A percentile compares a stretch with the other conserved stretches of the same genome.
phyloP scores from a whole-genome alignment of 495 filamentous ascomycete species.

The Xylaria sp. region DNA sequence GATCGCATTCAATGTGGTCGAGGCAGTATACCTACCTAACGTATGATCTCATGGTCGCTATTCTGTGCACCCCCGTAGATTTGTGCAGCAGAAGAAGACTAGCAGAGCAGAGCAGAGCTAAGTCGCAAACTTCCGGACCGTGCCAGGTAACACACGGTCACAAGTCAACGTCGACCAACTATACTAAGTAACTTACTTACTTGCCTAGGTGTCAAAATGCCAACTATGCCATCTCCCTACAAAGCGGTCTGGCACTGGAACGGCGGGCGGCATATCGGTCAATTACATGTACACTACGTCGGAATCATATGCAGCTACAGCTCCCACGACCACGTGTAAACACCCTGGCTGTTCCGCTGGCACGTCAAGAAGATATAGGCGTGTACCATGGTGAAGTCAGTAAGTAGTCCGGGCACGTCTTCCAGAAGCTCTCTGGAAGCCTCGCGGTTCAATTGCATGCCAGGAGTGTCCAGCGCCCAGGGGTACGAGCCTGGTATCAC shows the following conservation, averaged over 20 bases:
- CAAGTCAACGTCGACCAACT: too few species aligned
- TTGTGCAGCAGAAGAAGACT: neutral
- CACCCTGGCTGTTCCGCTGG: neutral
- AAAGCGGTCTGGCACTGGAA: neutral
- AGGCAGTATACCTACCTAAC: neutral
- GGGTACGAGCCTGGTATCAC: slow-evolving; percentile 4
- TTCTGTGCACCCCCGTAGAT: neutral
- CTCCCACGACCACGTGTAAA: slow-evolving; percentile 1
- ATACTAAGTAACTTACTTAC: too few species aligned
- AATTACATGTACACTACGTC: neutral
- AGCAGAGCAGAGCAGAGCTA: neutral
- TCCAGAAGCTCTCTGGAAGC: slow-evolving; percentile 19
- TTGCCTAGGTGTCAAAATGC: neutral
- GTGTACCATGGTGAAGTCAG: neutral
- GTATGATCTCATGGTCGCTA: neutral
- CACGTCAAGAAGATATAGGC: neutral
- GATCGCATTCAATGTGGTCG: neutral
- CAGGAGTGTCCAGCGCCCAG: neutral
- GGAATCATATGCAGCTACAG: neutral
- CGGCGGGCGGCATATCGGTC: neutral
- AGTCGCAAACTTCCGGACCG: neutral
- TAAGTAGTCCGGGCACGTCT: neutral
- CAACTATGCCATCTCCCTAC: neutral
- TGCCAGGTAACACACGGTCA: neutral
- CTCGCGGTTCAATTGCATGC: neutral